A percentile compares a stretch with the other conserved stretches of the same genome.
Evolutionary conservation across 345 rosid species (phyloP).

Genomic region (Eucalyptus sp.): DNA sequence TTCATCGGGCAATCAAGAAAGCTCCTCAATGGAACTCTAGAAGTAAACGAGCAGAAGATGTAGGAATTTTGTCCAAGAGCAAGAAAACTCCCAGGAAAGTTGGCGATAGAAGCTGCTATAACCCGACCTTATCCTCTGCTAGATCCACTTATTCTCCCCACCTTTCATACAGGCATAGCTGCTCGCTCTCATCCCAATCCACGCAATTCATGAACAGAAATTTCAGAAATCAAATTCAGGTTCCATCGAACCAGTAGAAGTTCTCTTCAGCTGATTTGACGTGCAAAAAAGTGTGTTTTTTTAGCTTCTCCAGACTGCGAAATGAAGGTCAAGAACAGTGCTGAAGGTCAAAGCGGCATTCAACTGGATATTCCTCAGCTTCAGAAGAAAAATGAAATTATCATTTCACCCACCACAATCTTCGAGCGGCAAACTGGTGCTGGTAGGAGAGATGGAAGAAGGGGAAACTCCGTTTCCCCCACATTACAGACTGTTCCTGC

Average conservation of each 20-base stretch:
- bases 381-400: neutral
- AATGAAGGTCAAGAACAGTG: conserved; percentile 42
- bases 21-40: too few relatives aligned
- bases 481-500: neutral
- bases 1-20: too few relatives aligned
- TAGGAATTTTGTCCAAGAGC: too few relatives aligned
- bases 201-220: neutral
- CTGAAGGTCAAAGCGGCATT: conserved; percentile 59
- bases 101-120: too few relatives aligned
- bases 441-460: neutral
- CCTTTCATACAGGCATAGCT: too few relatives aligned
- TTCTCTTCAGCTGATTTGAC: neutral
- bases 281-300: fast-evolving
- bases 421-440: neutral
- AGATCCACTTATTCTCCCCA: too few relatives aligned
- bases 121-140: too few relatives aligned
- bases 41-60: too few relatives aligned
- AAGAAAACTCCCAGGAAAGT: too few relatives aligned
- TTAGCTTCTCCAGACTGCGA: neutral
- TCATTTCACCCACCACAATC: neutral
- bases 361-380: conserved; percentile 12
- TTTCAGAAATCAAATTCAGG: neutral
- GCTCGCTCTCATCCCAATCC: too few relatives aligned
- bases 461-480: neutral
- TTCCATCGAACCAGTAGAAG: neutral